Evolutionary conservation across 2,329 filamentous ascomycete genomes (phyloP).

Genomic region (Neofusicoccum umdonicola): DNA sequence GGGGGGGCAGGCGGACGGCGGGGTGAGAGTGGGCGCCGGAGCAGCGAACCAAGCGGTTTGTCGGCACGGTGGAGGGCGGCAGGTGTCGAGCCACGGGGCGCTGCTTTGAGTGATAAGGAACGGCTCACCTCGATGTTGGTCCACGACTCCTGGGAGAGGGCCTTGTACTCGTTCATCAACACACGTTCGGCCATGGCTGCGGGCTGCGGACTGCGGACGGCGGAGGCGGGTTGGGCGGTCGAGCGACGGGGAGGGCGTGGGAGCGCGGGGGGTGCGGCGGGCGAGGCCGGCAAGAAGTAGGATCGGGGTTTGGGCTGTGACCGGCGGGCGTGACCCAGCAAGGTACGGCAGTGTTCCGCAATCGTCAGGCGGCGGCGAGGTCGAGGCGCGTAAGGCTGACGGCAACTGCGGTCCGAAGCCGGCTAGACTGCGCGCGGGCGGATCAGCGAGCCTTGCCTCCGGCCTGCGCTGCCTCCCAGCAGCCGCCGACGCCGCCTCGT

Average conservation of each 20-base stretch:
- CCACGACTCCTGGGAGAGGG: conserved; percentile 86
- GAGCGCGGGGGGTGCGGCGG: not conserved
- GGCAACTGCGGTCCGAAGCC: conserved; percentile 19
- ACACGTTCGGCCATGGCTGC: conserved; percentile 37
- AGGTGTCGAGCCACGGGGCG: not conserved
- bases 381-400: conserved; percentile 18
- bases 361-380: conserved; percentile 19
- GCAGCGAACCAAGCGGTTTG: not conserved
- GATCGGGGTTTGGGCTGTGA: not conserved
- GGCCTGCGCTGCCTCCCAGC: not conserved
- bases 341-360: conserved; percentile 17
- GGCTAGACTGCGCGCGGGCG: conserved; percentile 15
- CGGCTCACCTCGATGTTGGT: conserved; percentile 75
- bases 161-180: conserved; percentile 83
- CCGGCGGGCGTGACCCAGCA: conserved; percentile 15
- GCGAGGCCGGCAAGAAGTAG: not conserved
- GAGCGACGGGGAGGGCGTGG: not conserved
- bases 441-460: not conserved
- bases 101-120: not conserved
- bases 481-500: not conserved
- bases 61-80: not conserved
- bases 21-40: not conserved
- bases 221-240: not conserved
- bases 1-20: not conserved
- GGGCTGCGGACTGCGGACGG: not conserved